A percentile compares a stretch with the other conserved stretches of the same genome.
Evolutionary conservation across 192 early-diverging fungal genomes (phyloP).

Genomic region (Coemansia erecta): DNA sequence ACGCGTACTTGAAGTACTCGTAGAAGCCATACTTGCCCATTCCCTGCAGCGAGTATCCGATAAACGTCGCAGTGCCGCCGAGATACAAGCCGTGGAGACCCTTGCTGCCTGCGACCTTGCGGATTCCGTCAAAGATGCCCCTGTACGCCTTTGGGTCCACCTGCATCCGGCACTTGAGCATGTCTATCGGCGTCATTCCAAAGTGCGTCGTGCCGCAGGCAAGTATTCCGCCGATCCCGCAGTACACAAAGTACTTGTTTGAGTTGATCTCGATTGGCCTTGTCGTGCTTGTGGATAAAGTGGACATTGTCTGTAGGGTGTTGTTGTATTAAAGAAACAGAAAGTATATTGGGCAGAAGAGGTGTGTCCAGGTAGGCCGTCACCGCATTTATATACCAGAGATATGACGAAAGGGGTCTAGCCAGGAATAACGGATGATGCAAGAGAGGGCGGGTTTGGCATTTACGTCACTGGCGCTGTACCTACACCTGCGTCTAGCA

Average conservation of each 20-base stretch:
- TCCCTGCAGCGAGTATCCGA: conserved; percentile 78
- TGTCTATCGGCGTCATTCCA: conserved; percentile 51
- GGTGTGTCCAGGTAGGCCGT: too few relatives aligned
- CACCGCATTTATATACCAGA: too few relatives aligned
- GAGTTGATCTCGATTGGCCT: conserved; percentile 24
- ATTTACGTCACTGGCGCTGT: too few relatives aligned
- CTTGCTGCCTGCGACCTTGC: conserved; percentile 39
- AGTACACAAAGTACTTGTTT: conserved; percentile 52
- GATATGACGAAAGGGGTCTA: too few relatives aligned
- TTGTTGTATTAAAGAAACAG: not conserved
- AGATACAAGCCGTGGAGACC: conserved; percentile 66
- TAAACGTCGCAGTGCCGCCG: conserved; percentile 67
- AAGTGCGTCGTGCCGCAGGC: conserved; percentile 61
- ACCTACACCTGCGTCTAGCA: too few relatives aligned
- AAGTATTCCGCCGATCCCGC: conserved; percentile 56
- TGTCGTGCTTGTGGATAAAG: not conserved
- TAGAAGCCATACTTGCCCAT: conserved; percentile 81
- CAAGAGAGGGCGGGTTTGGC: too few relatives aligned
- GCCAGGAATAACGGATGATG: too few relatives aligned
- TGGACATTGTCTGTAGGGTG: not conserved
- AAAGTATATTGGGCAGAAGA: too few relatives aligned
- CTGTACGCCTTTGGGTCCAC: conserved; percentile 26
- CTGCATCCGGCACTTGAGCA: conserved; percentile 48
- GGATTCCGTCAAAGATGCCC: conserved; percentile 27
- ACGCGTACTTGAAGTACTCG: conserved; percentile 77